These are phyloP conservation scores for Platanus orientalis DNA, from an alignment of 164 flowering plant genomes.

Conservation along the genomic window DNA sequence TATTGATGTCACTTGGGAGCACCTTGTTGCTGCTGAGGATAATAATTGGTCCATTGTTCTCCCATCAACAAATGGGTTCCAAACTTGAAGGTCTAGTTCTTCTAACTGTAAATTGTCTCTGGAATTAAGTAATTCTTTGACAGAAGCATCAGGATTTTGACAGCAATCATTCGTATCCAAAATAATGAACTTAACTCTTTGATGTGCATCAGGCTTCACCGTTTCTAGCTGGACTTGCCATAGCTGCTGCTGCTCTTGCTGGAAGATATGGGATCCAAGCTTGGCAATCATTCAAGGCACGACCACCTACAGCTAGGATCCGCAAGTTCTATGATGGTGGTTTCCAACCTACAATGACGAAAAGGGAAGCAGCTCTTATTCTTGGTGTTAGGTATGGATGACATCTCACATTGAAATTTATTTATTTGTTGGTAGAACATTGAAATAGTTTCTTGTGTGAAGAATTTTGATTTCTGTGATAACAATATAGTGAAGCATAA, in stretches of 20 bases:
- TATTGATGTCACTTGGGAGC: too few relatives aligned
- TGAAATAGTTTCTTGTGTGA: too few relatives aligned
- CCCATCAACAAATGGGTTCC: too few relatives aligned
- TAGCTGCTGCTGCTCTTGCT: constrained; percentile 84
- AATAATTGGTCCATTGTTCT: too few relatives aligned
- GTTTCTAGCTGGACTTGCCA: constrained; percentile 66
- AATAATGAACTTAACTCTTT: not conserved
- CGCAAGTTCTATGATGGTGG: constrained; percentile 93
- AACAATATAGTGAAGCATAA: not conserved
- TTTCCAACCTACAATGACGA: constrained; percentile 80
- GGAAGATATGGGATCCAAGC: constrained; percentile 77
- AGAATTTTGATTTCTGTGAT: too few relatives aligned
- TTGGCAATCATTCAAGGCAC: constrained; percentile 85
- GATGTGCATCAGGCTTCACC: constrained; percentile 53
- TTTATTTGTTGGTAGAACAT: too few relatives aligned
- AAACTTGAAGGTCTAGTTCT: too few relatives aligned
- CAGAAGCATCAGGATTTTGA: not conserved
- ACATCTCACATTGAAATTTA: not conserved
- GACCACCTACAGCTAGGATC: constrained; percentile 58
- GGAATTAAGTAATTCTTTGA: too few relatives aligned
- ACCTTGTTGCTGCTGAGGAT: too few relatives aligned
- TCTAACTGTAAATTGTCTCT: too few relatives aligned
- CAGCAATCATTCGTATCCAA: not conserved
- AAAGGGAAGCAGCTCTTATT: constrained; percentile 88
- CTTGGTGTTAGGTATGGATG: constrained; percentile 74